Percentiles rank a stretch among this genome's conserved stretches.
Conservation (phyloP, 2,329 filamentous ascomycete genomes). For the Byssochlamys sp. region DNA sequence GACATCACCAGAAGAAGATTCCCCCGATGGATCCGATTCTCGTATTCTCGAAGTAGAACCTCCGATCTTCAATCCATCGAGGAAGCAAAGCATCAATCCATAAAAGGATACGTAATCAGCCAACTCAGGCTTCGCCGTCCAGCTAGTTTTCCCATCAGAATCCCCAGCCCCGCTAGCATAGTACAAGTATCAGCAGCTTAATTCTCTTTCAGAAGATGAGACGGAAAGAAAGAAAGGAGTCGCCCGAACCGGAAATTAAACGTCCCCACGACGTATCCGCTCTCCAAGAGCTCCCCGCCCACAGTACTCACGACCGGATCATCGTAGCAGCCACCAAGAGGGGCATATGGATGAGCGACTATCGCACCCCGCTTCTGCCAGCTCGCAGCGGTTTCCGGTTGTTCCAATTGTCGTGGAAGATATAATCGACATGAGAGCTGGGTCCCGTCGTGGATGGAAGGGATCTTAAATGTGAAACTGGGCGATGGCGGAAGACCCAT, state of each 20-base stretch:
- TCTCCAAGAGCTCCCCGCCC: slow-evolving; percentile 54
- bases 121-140: slow-evolving; percentile 72
- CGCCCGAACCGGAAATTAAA: slow-evolving; percentile 75
- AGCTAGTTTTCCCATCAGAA: slow-evolving; percentile 71
- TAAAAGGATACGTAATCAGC: slow-evolving; percentile 73
- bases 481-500: slow-evolving; percentile 17
- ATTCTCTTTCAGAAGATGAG: not conserved
- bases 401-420: slow-evolving; percentile 44
- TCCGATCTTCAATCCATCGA: slow-evolving; percentile 45
- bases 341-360: slow-evolving; percentile 83
- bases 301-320: slow-evolving; percentile 66
- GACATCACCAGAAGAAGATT: not conserved
- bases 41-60: slow-evolving; percentile 4
- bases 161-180: slow-evolving; percentile 59
- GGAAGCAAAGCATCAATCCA: slow-evolving; percentile 69
- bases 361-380: slow-evolving; percentile 48
- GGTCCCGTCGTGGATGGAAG: slow-evolving; percentile 70
- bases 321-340: slow-evolving; percentile 75
- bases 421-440: slow-evolving; percentile 75
- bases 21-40: not conserved
- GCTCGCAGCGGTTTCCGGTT: slow-evolving; percentile 10
- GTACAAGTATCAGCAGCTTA: slow-evolving; percentile 9
- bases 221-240: not conserved
- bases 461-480: slow-evolving; percentile 60
- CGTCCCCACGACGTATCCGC: slow-evolving; percentile 67